Conservation (phyloP, 768 basidiomycete species). For the Hygrophoropsis aurantiaca region DNA sequence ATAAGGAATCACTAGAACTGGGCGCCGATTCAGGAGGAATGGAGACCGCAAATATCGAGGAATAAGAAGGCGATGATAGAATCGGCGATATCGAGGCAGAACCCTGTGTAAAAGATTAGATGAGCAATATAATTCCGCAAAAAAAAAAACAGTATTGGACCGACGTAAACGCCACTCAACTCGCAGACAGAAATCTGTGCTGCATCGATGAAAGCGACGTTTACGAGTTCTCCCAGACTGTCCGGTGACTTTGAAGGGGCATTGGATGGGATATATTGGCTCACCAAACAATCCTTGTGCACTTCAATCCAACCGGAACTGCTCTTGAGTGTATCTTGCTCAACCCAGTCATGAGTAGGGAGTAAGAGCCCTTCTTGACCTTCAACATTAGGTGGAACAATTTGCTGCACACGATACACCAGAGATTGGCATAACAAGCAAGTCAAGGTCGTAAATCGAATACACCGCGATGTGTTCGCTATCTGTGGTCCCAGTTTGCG, state of each 20-base stretch:
- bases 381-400: constrained; percentile 55
- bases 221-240: too few species aligned
- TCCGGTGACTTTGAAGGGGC: neutral
- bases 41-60: constrained; percentile 44
- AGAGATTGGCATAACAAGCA: constrained; percentile 67
- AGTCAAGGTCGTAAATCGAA: constrained; percentile 62
- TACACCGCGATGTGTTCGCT: constrained; percentile 45
- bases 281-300: constrained; percentile 63
- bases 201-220: too few species aligned
- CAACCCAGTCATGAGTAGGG: constrained; percentile 76
- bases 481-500: constrained; percentile 46
- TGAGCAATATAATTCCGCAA: neutral
- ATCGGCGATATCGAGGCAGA: constrained; percentile 21
- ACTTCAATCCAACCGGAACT: constrained; percentile 74
- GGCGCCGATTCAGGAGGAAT: constrained; percentile 35
- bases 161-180: too few species aligned
- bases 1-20: constrained; percentile 23
- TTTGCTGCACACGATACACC: constrained; percentile 70
- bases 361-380: constrained; percentile 63
- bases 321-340: constrained; percentile 69
- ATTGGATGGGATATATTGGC: constrained; percentile 30
- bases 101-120: constrained; percentile 19
- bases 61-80: constrained; percentile 43
- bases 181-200: too few species aligned
- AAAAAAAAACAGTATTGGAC: too few species aligned